Base-by-base conservation (phyloP, 2,329 filamentous ascomycete genomes). In the Exserohilum turcica region DNA sequence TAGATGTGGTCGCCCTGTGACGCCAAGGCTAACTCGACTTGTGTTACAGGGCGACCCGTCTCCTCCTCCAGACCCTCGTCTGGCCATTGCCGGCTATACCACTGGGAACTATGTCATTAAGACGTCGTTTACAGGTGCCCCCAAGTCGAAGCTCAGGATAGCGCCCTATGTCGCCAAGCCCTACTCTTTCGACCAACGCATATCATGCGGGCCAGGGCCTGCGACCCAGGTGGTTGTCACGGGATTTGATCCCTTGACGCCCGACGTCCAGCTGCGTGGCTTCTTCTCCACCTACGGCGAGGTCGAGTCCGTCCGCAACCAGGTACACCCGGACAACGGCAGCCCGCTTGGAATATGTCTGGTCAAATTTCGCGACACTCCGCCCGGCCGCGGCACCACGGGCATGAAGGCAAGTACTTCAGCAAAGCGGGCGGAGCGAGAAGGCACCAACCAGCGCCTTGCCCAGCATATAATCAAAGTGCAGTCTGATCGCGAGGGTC, bases 261-360 rank as follows among this genome's bases (percentile, higher is more conserved):
- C 91, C 10, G 90, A 96, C 65, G 84, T 86, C 49, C 90, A 91
- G 65, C 83, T 96, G 44, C 85, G 84, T 15, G 85, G 88, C 39
- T 84, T 90, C 48, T 95, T 96, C 71, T 85, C 87, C 15, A 85
- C 84, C 3, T 96, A 89, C 76, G 92, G 92, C 47, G 91, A 96
- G 53, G 92, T 99, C 59, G 88, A 89, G 38, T 89, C 92, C 68
- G 89, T 95, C 65, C 92, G 91, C 68, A 97, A 97, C 70, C 93
- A 95, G 73, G 93, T 95, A 67, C 92, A 99, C 74, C 94, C 94
- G 7, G 88, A 92, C 52, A 97, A 92, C 10, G 94, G 94, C 15
- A 94, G 91, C 68, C 96, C 95, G 70, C 83, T 99, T 10, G 94
- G 94, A 10, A 92, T 99, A 71, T 96, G 91, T 61, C 91, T 91